Evolutionary conservation across 352 stramenopile species (phyloP).

Genomic region (Aphanomyces cochlioides): DNA sequence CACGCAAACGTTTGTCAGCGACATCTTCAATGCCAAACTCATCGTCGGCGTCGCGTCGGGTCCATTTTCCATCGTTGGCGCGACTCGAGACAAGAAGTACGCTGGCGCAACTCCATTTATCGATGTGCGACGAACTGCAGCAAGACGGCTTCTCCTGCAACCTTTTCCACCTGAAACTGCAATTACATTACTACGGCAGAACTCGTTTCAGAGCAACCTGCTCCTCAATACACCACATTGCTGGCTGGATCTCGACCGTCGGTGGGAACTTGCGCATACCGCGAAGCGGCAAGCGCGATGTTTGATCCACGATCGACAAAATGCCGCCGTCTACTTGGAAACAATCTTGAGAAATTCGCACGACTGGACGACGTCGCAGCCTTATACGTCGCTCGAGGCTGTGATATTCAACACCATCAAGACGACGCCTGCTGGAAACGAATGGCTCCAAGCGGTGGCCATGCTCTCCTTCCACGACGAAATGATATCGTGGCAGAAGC

Average conservation of each 20-base stretch:
- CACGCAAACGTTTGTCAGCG: background rate
- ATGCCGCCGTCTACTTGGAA: background rate
- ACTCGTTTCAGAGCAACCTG: background rate
- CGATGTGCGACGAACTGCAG: background rate
- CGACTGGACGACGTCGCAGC: background rate
- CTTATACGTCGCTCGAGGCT: background rate
- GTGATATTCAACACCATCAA: background rate
- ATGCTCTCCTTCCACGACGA: background rate
- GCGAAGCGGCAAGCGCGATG: background rate
- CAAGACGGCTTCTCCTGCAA: background rate
- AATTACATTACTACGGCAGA: background rate
- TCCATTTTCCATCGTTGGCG: background rate
- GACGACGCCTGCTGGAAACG: background rate
- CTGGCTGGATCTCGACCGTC: background rate
- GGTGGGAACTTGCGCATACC: background rate
- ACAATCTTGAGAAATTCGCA: background rate
- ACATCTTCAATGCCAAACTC: background rate
- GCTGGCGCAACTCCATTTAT: background rate
- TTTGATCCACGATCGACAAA: background rate
- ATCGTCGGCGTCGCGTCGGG: background rate
- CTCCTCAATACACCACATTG: background rate
- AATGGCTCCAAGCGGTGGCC: background rate
- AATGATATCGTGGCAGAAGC: background rate
- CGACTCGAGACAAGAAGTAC: background rate
- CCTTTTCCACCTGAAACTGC: background rate